These are phyloP conservation scores for Alternaria dauci DNA, from an alignment of 2,329 filamentous ascomycete species.

Conservation along the genomic window DNA sequence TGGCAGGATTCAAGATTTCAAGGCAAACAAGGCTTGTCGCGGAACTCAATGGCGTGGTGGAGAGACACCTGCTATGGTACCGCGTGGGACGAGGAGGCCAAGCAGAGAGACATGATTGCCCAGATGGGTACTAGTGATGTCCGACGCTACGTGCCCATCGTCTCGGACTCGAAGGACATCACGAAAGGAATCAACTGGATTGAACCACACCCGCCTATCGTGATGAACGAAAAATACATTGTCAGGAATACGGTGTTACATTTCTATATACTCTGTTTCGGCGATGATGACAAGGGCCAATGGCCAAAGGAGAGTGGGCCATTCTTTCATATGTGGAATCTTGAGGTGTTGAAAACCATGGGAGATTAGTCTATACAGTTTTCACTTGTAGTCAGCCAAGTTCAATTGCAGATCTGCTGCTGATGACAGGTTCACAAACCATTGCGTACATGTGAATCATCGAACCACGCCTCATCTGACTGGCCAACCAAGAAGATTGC, in stretches of 20 bases:
- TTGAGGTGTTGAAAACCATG: not conserved
- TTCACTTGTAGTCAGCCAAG: not conserved
- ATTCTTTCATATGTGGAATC: constrained; percentile 12
- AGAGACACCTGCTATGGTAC: constrained; percentile 23
- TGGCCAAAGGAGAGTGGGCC: not conserved
- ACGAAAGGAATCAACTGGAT: not conserved
- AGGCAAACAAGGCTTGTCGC: not conserved
- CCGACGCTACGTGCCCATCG: not conserved
- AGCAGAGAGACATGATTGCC: not conserved
- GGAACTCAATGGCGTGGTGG: constrained; percentile 22
- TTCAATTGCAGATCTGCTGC: not conserved
- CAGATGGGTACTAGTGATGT: constrained; percentile 3
- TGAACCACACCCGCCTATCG: not conserved
- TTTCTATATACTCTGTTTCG: constrained; percentile 15
- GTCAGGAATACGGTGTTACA: constrained; percentile 1
- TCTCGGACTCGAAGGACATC: not conserved
- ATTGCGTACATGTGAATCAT: constrained; percentile 2
- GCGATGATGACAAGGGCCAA: constrained; percentile 5
- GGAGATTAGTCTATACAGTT: not conserved
- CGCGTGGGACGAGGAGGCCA: not conserved
- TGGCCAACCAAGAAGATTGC: constrained; percentile 2
- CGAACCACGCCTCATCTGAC: not conserved
- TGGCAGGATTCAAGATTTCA: not conserved
- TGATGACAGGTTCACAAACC: not conserved
- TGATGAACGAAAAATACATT: constrained; percentile 17